Base-by-base conservation (phyloP, 164 flowering plant species). In the Echeveria elegans region DNA sequence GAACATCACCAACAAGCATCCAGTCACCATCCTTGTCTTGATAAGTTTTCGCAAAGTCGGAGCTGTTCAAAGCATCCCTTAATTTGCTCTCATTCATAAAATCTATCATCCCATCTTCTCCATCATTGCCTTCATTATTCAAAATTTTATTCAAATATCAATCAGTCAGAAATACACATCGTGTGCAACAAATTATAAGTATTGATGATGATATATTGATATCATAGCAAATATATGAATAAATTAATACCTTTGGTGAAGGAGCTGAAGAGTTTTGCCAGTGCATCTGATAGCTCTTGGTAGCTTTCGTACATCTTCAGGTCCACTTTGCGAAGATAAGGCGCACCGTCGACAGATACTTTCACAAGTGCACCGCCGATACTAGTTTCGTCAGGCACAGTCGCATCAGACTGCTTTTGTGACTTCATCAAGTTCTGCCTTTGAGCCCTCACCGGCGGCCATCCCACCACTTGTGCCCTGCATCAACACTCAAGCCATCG, bases 1-100 rank as follows among this genome's bases (percentile, higher is more conserved):
- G 96, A 48, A 89, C 95, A 75, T 88, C 95, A 0, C 95, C 91
- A 31, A 88, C 95, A 45, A 88, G 89, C 95, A 88, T 88, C 95
- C 95, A 88, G 59, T 88, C 95, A 1, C 91, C 91, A 65, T 88
- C 95, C 74, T 86, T 88, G 70, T 88, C 96, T 80, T 89, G 87
- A 71, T 89, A 89, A 53, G 81, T 85, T 16, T 89, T 89, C 66
- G 83, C 83, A 79, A 86, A 87, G 37, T 87, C 96, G 34, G 96
- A 87, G 56, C 87, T 80, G 76, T 81, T 87, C 70, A 87, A 71
- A 18, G 84, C 80, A 81, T 88, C 96, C 88, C 81, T 85, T 73
- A 88, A 70, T 76, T 88, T 86, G 74, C 88, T 87, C 76, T 89
- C 90, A 66, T 87, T 89, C 89, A 87, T 86, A 76, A 89, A 87